phyloP scores from a whole-genome alignment of 176 grass and related monocot genomes.

The Olyra latifolia region DNA sequence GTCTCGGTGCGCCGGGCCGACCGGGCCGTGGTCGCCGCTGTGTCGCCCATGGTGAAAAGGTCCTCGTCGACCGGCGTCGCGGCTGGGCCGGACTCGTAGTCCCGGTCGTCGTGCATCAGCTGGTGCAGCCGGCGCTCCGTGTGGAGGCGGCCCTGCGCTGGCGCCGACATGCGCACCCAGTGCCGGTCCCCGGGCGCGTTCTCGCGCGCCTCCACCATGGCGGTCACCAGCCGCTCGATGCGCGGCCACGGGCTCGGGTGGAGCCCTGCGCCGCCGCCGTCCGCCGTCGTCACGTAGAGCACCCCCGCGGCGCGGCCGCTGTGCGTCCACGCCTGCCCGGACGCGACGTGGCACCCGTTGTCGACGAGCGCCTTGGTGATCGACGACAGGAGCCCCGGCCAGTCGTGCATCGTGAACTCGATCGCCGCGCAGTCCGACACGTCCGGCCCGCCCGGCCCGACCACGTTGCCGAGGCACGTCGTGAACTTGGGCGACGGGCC shows the following conservation, averaged over 20 bases:
- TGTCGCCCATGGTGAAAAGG: conserved; percentile 34
- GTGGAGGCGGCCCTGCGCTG: conserved; percentile 56
- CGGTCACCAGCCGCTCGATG: conserved; percentile 60
- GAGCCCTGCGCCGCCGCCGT: neutral
- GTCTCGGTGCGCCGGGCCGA: conserved; percentile 24
- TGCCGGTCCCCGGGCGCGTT: conserved; percentile 40
- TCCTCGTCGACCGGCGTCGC: conserved; percentile 50
- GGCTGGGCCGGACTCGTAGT: conserved; percentile 53
- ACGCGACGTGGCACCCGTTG: conserved; percentile 60
- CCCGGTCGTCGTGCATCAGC: conserved; percentile 67
- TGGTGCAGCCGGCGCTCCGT: conserved; percentile 70
- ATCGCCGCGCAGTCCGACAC: conserved; percentile 54
- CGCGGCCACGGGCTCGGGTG: conserved; percentile 38
- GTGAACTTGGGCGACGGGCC: conserved; percentile 36
- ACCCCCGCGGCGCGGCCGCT: conserved; percentile 51
- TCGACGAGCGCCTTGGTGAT: conserved; percentile 56
- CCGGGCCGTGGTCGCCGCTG: neutral
- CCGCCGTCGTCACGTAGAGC: conserved; percentile 43
- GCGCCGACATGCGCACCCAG: conserved; percentile 48
- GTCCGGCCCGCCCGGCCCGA: conserved; percentile 45
- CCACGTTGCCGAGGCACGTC: conserved; percentile 64
- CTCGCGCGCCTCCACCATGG: conserved; percentile 53
- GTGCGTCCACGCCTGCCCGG: conserved; percentile 67
- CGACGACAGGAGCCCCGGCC: conserved; percentile 57
- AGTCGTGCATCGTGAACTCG: conserved; percentile 69